A percentile compares a stretch with the other conserved stretches of the same genome.
Conservation (phyloP, 495 filamentous ascomycete genomes). For the Penicillium ucsense region DNA sequence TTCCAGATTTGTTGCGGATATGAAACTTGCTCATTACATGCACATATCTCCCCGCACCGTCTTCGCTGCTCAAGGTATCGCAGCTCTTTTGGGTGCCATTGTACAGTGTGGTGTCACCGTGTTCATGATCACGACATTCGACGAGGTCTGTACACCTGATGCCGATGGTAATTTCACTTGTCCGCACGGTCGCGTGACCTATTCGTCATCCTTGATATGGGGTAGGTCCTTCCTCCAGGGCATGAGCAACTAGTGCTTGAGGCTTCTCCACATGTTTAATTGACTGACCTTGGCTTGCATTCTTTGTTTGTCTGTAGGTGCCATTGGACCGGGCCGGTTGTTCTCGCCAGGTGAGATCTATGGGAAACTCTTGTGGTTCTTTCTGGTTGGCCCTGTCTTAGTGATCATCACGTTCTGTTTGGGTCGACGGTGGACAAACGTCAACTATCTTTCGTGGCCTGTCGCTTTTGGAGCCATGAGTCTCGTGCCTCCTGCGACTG, state of each 20-base stretch:
- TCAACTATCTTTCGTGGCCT: constrained; percentile 53
- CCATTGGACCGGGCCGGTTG: constrained; percentile 54
- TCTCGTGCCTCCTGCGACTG: constrained; percentile 55
- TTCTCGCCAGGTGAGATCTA: constrained; percentile 64
- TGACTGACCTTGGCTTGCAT: not conserved
- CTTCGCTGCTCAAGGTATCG: constrained; percentile 59
- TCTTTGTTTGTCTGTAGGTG: constrained; percentile 17
- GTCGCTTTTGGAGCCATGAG: constrained; percentile 60
- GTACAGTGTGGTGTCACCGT: constrained; percentile 58
- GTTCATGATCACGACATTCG: constrained; percentile 52
- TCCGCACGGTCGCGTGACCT: constrained; percentile 58
- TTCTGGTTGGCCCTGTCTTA: constrained; percentile 46
- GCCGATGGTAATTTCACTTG: constrained; percentile 59
- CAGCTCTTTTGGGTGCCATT: constrained; percentile 55
- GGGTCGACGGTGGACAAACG: constrained; percentile 40
- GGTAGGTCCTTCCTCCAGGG: constrained; percentile 23
- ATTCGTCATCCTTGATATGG: constrained; percentile 61
- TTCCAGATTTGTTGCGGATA: constrained; percentile 55
- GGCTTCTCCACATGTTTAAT: not conserved
- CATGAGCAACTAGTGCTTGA: too few species aligned
- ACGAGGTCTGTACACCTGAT: constrained; percentile 48
- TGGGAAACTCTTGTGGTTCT: constrained; percentile 54
- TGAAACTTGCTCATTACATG: constrained; percentile 74
- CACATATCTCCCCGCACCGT: constrained; percentile 62
- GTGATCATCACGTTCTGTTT: constrained; percentile 49